Evolutionary conservation across 495 filamentous ascomycete species (phyloP), one percentile per base, ranked within the genome.

Genomic region (Aspergillus heteromorphus): DNA sequence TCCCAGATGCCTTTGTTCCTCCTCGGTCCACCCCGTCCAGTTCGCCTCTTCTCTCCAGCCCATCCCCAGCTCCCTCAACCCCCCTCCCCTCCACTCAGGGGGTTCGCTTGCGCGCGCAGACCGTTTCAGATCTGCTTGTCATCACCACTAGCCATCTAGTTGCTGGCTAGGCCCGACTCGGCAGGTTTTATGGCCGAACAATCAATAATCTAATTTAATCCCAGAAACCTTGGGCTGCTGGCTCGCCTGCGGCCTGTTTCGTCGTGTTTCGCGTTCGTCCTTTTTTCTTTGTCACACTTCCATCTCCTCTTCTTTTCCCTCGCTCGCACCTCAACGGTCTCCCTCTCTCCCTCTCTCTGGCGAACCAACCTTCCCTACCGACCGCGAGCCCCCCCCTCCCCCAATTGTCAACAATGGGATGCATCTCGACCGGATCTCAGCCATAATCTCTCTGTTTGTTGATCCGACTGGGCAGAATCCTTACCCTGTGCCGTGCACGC

Each of bases 201-300:
- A 38, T 38, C 34, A 38, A 38, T 38, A 38, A 38, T 38, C 34
- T 38, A 38, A 38, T 38, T 38, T 38, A 38, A 38, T 38, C 34
- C 34, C 34, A 38, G 34, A 38, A 38, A n/a, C 34, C 34, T 38
- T 38, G 34, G 34, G 34, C 34, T 38, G 34, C 34, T 13, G 34
- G 34, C 43, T 47, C 25, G 43, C 43, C 43, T 47, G 43, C 20
- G 29, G 43, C 21, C 43, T 27, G 43, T 47, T 47, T 47, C 43
- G 27, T 27, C 21, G 14, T 23, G 43, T n/a, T 47, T 47, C 27
- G 43, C 43, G 43, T 47, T 27, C 21, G 27, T 27, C 42, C 19
- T 45, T 45, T 41, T 56, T 45, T 43, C 54, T 57, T 13, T 50
- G 41, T 55, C 50, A 45, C 45, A 34, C 19, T 31, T 49, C 45